These are phyloP conservation scores for Amylostereum areolatum DNA, from an alignment of 1,284 basidiomycete species.

Conservation along the genomic window DNA sequence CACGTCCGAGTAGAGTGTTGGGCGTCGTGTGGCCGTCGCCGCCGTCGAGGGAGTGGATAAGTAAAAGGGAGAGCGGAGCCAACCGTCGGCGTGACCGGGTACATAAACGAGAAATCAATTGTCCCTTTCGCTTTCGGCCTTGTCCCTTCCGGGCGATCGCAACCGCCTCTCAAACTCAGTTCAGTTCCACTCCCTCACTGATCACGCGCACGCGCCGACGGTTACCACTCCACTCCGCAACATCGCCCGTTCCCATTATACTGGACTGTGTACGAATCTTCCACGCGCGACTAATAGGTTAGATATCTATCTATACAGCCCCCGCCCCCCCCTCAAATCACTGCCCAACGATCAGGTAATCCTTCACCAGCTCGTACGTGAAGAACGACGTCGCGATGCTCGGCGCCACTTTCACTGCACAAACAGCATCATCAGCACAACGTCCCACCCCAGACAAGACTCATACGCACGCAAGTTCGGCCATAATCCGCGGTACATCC, in stretches of 20 bases:
- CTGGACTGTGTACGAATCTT: not conserved
- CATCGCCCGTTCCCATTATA: not conserved
- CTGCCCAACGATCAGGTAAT: conserved; percentile 17
- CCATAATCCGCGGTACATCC: conserved; percentile 85
- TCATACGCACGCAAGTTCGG: conserved; percentile 79
- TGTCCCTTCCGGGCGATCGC: too few relatives aligned
- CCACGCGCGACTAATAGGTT: not conserved
- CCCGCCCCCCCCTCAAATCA: not conserved
- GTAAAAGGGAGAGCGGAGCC: too few relatives aligned
- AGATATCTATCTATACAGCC: not conserved
- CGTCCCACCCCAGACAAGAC: not conserved
- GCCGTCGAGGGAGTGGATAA: too few relatives aligned
- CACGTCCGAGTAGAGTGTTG: too few relatives aligned
- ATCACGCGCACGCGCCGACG: too few relatives aligned
- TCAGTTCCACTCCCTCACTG: too few relatives aligned
- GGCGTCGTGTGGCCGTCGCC: too few relatives aligned
- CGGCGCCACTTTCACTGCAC: conserved; percentile 81
- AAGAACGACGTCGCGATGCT: conserved; percentile 87
- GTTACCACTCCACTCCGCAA: not conserved
- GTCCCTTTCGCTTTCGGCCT: too few relatives aligned
- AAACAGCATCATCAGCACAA: conserved; percentile 6
- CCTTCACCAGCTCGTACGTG: conserved; percentile 68
- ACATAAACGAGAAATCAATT: too few relatives aligned
- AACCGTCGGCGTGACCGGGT: too few relatives aligned
- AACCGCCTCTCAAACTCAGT: too few relatives aligned